These are phyloP conservation scores for Pisolithus orientalis DNA, from an alignment of 768 basidiomycete species.

Conservation along the genomic window DNA sequence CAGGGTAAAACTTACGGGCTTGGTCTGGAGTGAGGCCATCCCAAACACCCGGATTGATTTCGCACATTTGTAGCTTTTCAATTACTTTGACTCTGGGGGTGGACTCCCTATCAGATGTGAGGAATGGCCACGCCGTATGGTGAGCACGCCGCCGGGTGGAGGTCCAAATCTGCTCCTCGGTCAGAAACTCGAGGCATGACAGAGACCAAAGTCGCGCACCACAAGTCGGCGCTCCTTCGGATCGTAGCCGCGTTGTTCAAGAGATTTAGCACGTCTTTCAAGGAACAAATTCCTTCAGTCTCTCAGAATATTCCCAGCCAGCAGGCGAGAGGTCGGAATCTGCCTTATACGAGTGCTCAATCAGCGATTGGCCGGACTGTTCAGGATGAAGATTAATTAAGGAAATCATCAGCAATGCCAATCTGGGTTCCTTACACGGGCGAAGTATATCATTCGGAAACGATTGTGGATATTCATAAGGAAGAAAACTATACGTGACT, in stretches of 20 bases:
- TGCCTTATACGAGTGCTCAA: constrained; percentile 98
- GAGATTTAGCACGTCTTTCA: constrained; percentile 69
- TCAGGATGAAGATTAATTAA: not conserved
- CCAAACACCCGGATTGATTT: constrained; percentile 98
- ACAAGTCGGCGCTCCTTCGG: constrained; percentile 57
- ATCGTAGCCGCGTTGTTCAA: constrained; percentile 65
- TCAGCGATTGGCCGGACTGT: constrained; percentile 95
- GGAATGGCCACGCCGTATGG: constrained; percentile 95
- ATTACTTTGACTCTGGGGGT: constrained; percentile 69
- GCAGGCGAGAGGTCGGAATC: constrained; percentile 94
- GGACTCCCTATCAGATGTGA: constrained; percentile 30
- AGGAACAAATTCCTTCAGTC: constrained; percentile 85
- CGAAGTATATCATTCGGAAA: constrained; percentile 93
- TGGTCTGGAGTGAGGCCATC: constrained; percentile 91
- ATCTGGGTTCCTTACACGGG: constrained; percentile 54
- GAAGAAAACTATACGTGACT: constrained; percentile 97
- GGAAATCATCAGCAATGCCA: not conserved
- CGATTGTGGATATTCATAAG: constrained; percentile 98
- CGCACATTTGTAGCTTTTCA: constrained; percentile 94
- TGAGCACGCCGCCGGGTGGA: constrained; percentile 89
- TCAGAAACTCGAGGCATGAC: not conserved
- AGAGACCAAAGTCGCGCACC: constrained; percentile 35
- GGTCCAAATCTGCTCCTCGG: constrained; percentile 79
- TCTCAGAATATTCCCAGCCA: constrained; percentile 93
- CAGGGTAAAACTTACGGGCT: constrained; percentile 84